Conservation (phyloP, 768 basidiomycete species). For the Exsudoporus frostii region DNA sequence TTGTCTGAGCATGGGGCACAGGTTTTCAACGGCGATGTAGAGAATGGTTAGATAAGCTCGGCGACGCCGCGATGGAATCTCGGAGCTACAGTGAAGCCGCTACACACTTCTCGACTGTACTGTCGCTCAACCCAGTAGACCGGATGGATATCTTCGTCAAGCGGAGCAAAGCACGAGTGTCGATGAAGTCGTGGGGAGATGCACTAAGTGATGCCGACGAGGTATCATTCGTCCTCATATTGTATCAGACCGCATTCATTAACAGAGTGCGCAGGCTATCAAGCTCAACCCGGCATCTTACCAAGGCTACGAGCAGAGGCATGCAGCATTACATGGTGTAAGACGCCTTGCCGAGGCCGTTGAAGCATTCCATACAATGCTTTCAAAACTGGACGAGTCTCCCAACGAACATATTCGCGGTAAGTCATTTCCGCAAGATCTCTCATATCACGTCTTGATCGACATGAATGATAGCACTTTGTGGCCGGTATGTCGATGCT, state of each 20-base stretch:
- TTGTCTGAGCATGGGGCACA: neutral
- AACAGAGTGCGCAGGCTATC: conserved; percentile 1
- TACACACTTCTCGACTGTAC: neutral
- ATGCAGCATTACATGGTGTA: conserved; percentile 1
- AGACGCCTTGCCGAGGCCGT: neutral
- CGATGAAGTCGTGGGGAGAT: neutral
- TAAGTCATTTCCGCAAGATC: neutral
- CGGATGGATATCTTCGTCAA: conserved; percentile 3
- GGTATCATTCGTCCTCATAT: neutral
- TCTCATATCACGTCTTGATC: neutral
- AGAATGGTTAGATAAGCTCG: neutral
- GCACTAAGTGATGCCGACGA: conserved; percentile 2
- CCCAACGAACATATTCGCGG: neutral
- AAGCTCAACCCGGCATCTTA: neutral
- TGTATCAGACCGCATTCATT: too few relatives aligned
- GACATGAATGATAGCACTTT: neutral
- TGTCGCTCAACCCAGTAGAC: too few relatives aligned
- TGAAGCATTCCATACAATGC: neutral
- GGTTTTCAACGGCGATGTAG: conserved; percentile 1
- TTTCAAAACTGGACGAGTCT: neutral
- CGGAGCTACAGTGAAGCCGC: neutral
- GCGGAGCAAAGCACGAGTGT: neutral
- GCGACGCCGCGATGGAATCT: neutral
- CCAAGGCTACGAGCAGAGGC: neutral
- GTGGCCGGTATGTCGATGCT: neutral